Evolutionary conservation across 2,329 filamentous ascomycete genomes (phyloP), one percentile per base, ranked within the genome.

Genomic region (Leptosphaerulina australis): DNA sequence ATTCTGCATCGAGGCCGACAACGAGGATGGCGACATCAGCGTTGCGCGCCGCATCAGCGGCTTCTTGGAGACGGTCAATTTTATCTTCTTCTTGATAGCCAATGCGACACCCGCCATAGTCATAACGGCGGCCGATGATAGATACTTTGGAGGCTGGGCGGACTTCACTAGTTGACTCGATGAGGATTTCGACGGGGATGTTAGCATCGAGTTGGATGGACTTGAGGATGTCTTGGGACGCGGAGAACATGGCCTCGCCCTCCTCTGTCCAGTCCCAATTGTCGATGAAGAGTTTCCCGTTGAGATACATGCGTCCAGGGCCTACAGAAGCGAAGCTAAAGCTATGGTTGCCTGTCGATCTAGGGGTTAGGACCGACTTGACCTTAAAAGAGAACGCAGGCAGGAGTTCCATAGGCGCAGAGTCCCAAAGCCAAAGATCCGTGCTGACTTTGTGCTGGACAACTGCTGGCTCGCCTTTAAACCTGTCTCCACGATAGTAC

Each of bases 21-120:
- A 89, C 88, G 44, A 94, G 78, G 54, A 94, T 81, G 37, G 92
- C 90, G 65, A 92, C 87, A 48, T 93, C 88, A 1, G 86, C 86
- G 31, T 82, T 79, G 66, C 80, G 81, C 22, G 90, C 90, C 5
- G 88, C 77, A 21, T 81, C 77, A 1, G 88, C 86, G 0, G 90
- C 88, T 53, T 85, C 72, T 45, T 70, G 62, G 2, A 73, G 50
- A 6, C 72, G 79, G 39, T 81, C 74, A 47, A 91, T 84, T 60
- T 82, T 81, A 56, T 86, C 83, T 57, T 86, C 80, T 60, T 88
- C 82, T 65, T 87, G 84, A 67, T 88, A 88, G 0, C 87, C 87
- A 40, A 90, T 85, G 3, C 87, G 82, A 60, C 86, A 88, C 2
- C 87, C 87, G 12, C 87, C 86, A 53, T 88, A 88, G 50, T 84